Evolutionary conservation across 2,329 filamentous ascomycete genomes (phyloP).

Genomic region (Pseudomassariella vexata): DNA sequence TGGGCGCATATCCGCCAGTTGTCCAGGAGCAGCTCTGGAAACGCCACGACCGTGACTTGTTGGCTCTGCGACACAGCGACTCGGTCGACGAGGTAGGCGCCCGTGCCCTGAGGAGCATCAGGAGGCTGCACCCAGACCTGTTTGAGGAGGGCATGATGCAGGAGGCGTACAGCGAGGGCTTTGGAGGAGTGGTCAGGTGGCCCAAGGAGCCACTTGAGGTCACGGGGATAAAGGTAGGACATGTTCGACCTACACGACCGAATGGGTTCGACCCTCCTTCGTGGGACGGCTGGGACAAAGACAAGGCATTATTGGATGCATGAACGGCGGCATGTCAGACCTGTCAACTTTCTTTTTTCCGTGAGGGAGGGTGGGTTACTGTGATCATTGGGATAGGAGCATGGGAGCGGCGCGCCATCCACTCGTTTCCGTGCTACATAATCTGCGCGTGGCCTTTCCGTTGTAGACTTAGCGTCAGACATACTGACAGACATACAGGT

Average conservation of each 20-base stretch:
- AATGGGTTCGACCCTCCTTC: conserved; percentile 53
- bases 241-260: conserved; percentile 34
- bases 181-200: conserved; percentile 33
- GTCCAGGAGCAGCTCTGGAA: conserved; percentile 42
- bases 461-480: no score
- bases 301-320: conserved; percentile 23
- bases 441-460: no score
- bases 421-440: no score
- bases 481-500: no score
- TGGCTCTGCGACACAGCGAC: conserved; percentile 47
- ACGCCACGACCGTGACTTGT: conserved; percentile 45
- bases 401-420: no score
- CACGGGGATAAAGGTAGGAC: conserved; percentile 38
- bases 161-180: conserved; percentile 23
- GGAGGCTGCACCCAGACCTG: conserved; percentile 27
- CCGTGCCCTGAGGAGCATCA: conserved; percentile 46
- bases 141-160: conserved; percentile 23
- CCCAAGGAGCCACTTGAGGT: conserved; percentile 38
- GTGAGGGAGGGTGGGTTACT: no score
- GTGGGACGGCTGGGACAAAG: conserved; percentile 47
- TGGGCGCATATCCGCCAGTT: conserved; percentile 40
- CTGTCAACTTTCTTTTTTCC: no score
- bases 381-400: no score
- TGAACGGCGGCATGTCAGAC: no score
- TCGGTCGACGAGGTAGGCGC: conserved; percentile 54